Conservation (phyloP, 1,284 basidiomycete genomes). For the Flammula alnicola region DNA sequence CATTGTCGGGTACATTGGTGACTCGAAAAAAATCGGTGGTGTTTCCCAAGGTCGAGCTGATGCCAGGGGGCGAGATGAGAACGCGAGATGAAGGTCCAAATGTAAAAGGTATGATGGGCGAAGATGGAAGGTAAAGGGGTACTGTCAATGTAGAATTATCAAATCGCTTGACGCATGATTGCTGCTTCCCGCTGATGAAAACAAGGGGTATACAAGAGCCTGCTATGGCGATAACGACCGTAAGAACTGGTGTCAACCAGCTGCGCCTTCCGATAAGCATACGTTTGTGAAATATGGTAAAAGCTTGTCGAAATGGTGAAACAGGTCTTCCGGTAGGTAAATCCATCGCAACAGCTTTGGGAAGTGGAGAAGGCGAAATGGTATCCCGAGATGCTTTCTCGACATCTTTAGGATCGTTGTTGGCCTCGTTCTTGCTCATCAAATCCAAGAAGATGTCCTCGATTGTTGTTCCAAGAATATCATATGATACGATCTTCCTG, state of each 20-base stretch:
- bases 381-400: slow-evolving; percentile 17
- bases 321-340: slow-evolving; percentile 19
- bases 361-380: slow-evolving; percentile 4
- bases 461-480: slow-evolving; percentile 74
- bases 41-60: slow-evolving; percentile 47
- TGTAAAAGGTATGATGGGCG: slow-evolving; percentile 38
- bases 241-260: slow-evolving; percentile 69
- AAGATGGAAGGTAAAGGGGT: slow-evolving; percentile 55
- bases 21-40: slow-evolving; percentile 25
- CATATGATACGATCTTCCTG: slow-evolving; percentile 56
- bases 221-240: slow-evolving; percentile 63
- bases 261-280: slow-evolving; percentile 64
- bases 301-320: slow-evolving; percentile 23
- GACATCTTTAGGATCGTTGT: slow-evolving; percentile 9
- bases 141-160: slow-evolving; percentile 34
- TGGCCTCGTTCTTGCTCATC: slow-evolving; percentile 53
- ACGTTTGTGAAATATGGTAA: slow-evolving; percentile 78
- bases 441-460: slow-evolving; percentile 82
- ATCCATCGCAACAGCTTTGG: slow-evolving; percentile 9
- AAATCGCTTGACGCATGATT: slow-evolving; percentile 31
- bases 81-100: slow-evolving; percentile 33
- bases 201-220: slow-evolving; percentile 40
- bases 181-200: slow-evolving; percentile 17
- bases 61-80: slow-evolving; percentile 52
- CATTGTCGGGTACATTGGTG: slow-evolving; percentile 37